Evolutionary conservation across 208 protist genomes (phyloP), one percentile per base, ranked within the genome.

Genomic region (Ichthyophonus hoferi): DNA sequence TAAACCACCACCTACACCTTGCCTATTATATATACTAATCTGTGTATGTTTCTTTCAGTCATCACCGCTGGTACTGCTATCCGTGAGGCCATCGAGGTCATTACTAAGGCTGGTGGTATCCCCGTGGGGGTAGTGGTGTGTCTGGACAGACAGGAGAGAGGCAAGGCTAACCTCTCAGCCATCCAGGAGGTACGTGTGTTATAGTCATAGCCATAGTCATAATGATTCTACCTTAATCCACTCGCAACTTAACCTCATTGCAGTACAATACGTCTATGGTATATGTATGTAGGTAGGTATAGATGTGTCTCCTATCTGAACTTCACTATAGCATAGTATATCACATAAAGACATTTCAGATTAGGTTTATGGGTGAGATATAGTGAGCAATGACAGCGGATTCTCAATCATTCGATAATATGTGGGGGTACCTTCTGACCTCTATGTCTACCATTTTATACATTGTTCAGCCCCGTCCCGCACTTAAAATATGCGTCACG

Each of bases 51-150:
- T n/a, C 43, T 58, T 81, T n/a, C 77, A 81, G 92, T 93, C 1
- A 93, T 93, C 78, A 93, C 92, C 1, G 92, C 92, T 1, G 92
- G 92, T 42, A 93, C 92, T 0, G 92, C 92, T 35, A 90, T 91
- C 1, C 87, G 92, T 39, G 90, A 93, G 82, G 81, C 92, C 39
- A 77, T 87, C 33, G 89, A 35, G 2, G 88, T 93, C 41, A 93
- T 93, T 42, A 43, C 0, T 0, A 86, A 40, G 0, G 35, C 78
- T 0, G 89, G 89, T 1, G 92, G 43, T 31, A n/a, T 31, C 35
- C 24, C 89, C 31, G 81, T 79, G 1, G 91, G 88, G 14, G 85
- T 93, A 0, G 79, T 93, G 1, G 58, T 93, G 17, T 88, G 87
- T 1, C 89, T 93, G n/a, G 92, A 93, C 84, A 79, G 92, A 17